A percentile compares a stretch with the other conserved stretches of the same genome.
Evolutionary conservation across 164 flowering plant species (phyloP).

Genomic region (Berberis thunbergii): DNA sequence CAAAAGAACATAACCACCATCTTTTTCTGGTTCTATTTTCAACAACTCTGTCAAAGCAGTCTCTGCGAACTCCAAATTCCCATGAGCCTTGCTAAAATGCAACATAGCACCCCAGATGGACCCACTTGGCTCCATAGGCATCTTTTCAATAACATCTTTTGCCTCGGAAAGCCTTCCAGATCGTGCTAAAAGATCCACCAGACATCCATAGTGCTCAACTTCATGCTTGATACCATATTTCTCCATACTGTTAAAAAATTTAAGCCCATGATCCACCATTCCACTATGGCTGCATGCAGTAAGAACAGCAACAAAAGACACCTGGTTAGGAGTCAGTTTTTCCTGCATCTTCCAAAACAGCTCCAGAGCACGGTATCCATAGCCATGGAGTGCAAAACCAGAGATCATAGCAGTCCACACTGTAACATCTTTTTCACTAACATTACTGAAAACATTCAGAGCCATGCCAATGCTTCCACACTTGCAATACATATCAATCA

Average conservation of each 20-base stretch:
- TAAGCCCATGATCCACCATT: conserved; percentile 30
- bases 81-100: conserved; percentile 30
- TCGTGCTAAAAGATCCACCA: conserved; percentile 44
- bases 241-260: conserved; percentile 29
- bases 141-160: conserved; percentile 28
- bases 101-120: conserved; percentile 48
- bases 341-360: conserved; percentile 33
- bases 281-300: conserved; percentile 48
- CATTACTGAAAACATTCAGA: conserved; percentile 21
- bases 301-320: conserved; percentile 40
- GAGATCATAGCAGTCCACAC: conserved; percentile 52
- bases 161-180: conserved; percentile 40
- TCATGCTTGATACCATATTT: conserved; percentile 33
- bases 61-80: conserved; percentile 35
- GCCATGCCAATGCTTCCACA: conserved; percentile 45
- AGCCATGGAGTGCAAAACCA: conserved; percentile 48
- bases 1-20: conserved; percentile 39
- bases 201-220: conserved; percentile 44
- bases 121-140: conserved; percentile 43
- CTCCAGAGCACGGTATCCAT: conserved; percentile 32
- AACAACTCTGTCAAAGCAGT: conserved; percentile 29
- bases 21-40: conserved; percentile 45
- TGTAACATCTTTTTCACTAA: conserved; percentile 31
- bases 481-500: conserved; percentile 48
- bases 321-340: conserved; percentile 28